Evolutionary conservation across 2,329 filamentous ascomycete species (phyloP).

Genomic region (Orbilia javanica): DNA sequence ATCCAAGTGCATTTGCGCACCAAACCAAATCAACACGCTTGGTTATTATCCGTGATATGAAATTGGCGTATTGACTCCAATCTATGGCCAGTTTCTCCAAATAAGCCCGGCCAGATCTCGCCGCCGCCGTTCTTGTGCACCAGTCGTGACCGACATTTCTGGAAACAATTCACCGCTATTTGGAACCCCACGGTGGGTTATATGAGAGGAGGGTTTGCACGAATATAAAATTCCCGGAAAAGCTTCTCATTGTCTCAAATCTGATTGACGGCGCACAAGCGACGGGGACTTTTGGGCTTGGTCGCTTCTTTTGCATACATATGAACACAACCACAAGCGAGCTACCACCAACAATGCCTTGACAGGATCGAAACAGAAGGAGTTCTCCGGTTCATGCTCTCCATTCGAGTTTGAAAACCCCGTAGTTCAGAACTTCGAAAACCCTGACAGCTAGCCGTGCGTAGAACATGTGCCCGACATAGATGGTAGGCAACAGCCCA

Average conservation of each 20-base stretch:
- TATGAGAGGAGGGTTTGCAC: background rate
- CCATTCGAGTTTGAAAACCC: conserved; percentile 3
- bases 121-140: background rate
- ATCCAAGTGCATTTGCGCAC: background rate
- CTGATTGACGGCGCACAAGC: conserved; percentile 40
- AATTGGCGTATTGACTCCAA: background rate
- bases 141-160: background rate
- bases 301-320: conserved; percentile 39
- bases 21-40: too few relatives aligned
- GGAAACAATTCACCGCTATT: conserved; percentile 8
- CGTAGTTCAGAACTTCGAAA: conserved; percentile 6
- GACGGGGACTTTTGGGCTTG: conserved; percentile 54
- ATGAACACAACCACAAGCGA: conserved; percentile 30
- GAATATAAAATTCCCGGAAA: conserved; percentile 29
- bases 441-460: conserved; percentile 11
- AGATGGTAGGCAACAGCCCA: conserved; percentile 38
- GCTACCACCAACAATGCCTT: conserved; percentile 22
- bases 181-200: conserved; percentile 5
- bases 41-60: background rate
- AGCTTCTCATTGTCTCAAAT: conserved; percentile 28
- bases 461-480: conserved; percentile 10
- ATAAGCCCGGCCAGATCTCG: background rate
- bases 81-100: background rate
- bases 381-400: conserved; percentile 28
- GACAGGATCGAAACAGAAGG: conserved; percentile 32